Conservation (phyloP, 768 basidiomycete genomes). For the Xerocomus brunneocitrinus region DNA sequence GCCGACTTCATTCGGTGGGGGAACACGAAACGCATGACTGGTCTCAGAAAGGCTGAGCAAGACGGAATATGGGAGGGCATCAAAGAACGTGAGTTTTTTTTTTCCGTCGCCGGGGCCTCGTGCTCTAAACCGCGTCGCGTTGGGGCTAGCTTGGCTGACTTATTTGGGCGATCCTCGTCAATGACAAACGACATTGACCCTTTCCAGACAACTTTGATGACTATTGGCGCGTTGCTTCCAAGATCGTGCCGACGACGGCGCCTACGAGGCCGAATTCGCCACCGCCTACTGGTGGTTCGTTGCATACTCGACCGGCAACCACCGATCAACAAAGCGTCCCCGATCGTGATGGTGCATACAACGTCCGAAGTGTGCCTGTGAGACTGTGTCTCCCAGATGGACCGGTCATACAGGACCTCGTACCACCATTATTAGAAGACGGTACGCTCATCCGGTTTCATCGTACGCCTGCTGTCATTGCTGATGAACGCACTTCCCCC, state of each 20-base stretch:
- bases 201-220: constrained; percentile 89
- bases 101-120: constrained; percentile 12
- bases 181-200: constrained; percentile 7
- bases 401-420: constrained; percentile 86
- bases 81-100: constrained; percentile 72
- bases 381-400: constrained; percentile 88
- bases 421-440: constrained; percentile 72
- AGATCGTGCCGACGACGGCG: constrained; percentile 80
- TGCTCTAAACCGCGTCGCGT: constrained; percentile 14
- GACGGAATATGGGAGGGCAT: constrained; percentile 98
- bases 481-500: not conserved
- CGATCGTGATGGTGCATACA: constrained; percentile 83
- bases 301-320: constrained; percentile 62
- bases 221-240: constrained; percentile 91
- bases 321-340: constrained; percentile 48
- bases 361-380: constrained; percentile 82
- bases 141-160: constrained; percentile 22
- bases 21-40: constrained; percentile 90
- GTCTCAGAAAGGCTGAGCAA: constrained; percentile 85
- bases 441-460: constrained; percentile 44
- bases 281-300: constrained; percentile 48
- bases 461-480: not conserved
- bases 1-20: constrained; percentile 98
- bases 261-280: constrained; percentile 56
- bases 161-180: constrained; percentile 13